Conservation (phyloP, 805 yeast species). For the Cyberlindnera nakhonratchasimensis region DNA sequence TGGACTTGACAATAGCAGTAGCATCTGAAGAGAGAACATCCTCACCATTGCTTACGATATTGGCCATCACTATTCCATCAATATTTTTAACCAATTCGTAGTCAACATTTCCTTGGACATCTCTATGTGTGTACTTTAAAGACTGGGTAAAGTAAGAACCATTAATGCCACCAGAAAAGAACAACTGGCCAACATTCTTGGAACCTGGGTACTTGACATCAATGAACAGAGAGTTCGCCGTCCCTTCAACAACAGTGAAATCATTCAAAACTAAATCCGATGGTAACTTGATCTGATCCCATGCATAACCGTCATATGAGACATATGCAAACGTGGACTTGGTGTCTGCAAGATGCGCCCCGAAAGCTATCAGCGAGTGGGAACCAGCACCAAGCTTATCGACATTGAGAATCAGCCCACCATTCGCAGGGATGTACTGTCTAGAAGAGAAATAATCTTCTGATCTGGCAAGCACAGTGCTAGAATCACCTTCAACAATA, state of each 20-base stretch:
- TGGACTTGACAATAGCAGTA: conserved; percentile 24
- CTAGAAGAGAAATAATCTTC: conserved; percentile 42
- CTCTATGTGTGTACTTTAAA: conserved; percentile 39
- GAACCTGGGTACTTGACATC: conserved; percentile 29
- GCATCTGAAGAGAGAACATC: conserved; percentile 11
- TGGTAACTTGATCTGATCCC: conserved; percentile 36
- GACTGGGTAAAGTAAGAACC: conserved; percentile 49
- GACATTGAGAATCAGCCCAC: conserved; percentile 31
- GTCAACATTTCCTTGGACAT: conserved; percentile 31
- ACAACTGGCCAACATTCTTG: conserved; percentile 30
- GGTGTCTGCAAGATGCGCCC: conserved; percentile 26
- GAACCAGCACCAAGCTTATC: conserved; percentile 34
- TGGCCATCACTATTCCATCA: conserved; percentile 62
- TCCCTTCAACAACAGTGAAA: conserved; percentile 36
- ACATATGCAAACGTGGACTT: conserved; percentile 28
- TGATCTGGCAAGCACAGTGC: conserved; percentile 34
- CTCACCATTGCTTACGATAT: conserved; percentile 28
- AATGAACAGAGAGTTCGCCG: conserved; percentile 38
- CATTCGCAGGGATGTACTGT: conserved; percentile 31
- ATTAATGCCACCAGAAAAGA: conserved; percentile 40
- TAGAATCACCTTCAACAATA: conserved; percentile 36
- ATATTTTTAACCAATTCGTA: conserved; percentile 42
- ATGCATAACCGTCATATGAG: conserved; percentile 32
- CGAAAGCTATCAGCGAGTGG: conserved; percentile 35
- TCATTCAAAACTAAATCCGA: conserved; percentile 18